phyloP scores from a whole-genome alignment of 2,329 filamentous ascomycete genomes.

The Penicillium sp. region DNA sequence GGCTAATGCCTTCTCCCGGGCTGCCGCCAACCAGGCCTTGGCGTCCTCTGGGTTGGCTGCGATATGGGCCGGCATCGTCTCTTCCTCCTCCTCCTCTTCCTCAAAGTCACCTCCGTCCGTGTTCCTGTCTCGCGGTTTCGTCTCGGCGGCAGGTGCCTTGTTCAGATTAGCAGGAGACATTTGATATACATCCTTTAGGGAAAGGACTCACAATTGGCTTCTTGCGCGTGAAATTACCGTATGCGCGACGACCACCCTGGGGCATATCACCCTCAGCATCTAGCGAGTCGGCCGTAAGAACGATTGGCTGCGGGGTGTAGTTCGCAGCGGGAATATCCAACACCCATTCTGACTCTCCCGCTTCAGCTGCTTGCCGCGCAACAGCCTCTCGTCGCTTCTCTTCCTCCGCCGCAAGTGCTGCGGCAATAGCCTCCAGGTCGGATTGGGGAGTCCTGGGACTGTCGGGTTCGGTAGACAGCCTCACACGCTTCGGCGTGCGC shows the following conservation, averaged over 20 bases:
- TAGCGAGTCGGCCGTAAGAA: slow-evolving; percentile 40
- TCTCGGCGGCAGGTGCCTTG: not conserved
- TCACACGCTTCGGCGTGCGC: slow-evolving; percentile 43
- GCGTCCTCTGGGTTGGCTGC: slow-evolving; percentile 11
- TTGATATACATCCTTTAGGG: not conserved
- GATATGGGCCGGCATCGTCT: not conserved
- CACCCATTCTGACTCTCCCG: slow-evolving; percentile 51
- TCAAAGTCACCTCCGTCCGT: slow-evolving; percentile 3
- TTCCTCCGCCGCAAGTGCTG: slow-evolving; percentile 47
- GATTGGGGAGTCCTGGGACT: slow-evolving; percentile 33
- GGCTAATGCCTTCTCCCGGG: slow-evolving; percentile 14
- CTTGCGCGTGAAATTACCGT: slow-evolving; percentile 46
- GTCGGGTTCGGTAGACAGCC: slow-evolving; percentile 33
- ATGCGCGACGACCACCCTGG: slow-evolving; percentile 42
- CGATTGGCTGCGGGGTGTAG: slow-evolving; percentile 31
- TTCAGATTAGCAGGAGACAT: slow-evolving; percentile 11
- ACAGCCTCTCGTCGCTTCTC: slow-evolving; percentile 46
- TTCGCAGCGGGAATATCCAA: slow-evolving; percentile 36
- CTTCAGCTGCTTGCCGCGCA: slow-evolving; percentile 46
- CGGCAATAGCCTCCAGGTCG: slow-evolving; percentile 46
- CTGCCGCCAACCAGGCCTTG: slow-evolving; percentile 16
- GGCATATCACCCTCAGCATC: slow-evolving; percentile 38
- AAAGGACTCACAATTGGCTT: slow-evolving; percentile 30
- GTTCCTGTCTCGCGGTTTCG: slow-evolving; percentile 12
- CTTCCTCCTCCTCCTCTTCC: slow-evolving; percentile 19